Evolutionary conservation across 768 basidiomycete genomes (phyloP).

Genomic region (Trametes punicea): DNA sequence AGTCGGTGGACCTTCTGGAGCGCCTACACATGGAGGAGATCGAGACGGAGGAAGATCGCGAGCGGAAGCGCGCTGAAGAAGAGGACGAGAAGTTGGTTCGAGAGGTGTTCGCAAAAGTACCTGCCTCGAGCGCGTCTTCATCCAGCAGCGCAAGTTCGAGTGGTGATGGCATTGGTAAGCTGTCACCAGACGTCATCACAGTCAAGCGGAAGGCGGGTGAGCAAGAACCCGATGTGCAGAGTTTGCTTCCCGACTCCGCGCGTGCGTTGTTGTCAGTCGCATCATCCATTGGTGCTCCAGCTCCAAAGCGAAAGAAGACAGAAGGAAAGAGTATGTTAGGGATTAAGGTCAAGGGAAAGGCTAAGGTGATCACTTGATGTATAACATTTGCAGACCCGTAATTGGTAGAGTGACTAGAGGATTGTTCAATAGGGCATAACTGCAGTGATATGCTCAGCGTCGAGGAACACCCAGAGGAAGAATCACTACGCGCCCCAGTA

Average conservation of each 20-base stretch:
- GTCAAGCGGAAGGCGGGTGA: constrained; percentile 85
- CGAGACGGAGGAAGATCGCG: constrained; percentile 74
- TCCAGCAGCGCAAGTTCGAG: constrained; percentile 3
- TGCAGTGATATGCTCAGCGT: too few relatives aligned
- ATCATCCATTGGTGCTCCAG: constrained; percentile 33
- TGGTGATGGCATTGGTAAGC: constrained; percentile 8
- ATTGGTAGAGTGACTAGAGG: too few relatives aligned
- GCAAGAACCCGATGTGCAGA: constrained; percentile 68
- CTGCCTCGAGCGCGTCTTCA: constrained; percentile 33
- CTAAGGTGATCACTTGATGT: constrained; percentile 15
- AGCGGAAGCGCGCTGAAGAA: constrained; percentile 69
- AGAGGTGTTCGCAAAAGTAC: constrained; percentile 79
- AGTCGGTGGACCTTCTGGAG: constrained; percentile 65
- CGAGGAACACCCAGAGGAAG: too few relatives aligned
- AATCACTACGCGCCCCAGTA: too few relatives aligned
- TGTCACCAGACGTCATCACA: constrained; percentile 46
- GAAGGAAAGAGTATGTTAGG: constrained; percentile 64
- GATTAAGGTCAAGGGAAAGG: constrained; percentile 64
- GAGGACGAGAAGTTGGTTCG: constrained; percentile 92
- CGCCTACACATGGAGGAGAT: constrained; percentile 64
- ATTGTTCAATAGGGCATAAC: too few relatives aligned
- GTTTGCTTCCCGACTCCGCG: constrained; percentile 63
- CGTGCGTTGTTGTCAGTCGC: constrained; percentile 56
- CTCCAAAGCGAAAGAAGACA: constrained; percentile 60
- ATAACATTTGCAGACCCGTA: too few relatives aligned